These are phyloP conservation scores for Malus sylvestris DNA, from an alignment of 306 rosid genomes.

Conservation along the genomic window DNA sequence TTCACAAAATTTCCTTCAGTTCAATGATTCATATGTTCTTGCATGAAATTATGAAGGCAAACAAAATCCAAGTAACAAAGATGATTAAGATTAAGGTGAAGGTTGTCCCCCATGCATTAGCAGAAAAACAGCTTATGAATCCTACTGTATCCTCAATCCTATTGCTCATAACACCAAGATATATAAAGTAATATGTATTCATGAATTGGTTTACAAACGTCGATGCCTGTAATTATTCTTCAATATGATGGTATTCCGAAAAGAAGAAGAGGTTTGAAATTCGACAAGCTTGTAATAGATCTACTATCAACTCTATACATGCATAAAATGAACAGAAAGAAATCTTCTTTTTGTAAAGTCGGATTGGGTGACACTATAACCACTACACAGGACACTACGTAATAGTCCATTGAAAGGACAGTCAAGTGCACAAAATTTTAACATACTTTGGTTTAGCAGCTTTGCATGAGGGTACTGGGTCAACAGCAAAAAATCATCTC, in stretches of 20 bases:
- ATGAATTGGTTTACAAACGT: not conserved
- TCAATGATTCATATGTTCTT: constrained; percentile 1
- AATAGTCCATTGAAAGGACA: too few species aligned
- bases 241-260: not conserved
- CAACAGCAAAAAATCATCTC: too few species aligned
- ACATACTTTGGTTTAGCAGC: too few species aligned
- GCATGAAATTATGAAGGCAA: not conserved
- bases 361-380: too few species aligned
- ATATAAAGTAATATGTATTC: not conserved
- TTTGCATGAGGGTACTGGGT: too few species aligned
- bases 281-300: not conserved
- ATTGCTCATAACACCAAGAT: not conserved
- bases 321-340: not conserved
- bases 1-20: not conserved
- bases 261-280: not conserved
- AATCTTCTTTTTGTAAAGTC: not conserved
- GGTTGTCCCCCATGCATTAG: not conserved
- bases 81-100: not conserved
- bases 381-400: too few species aligned
- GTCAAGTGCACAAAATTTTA: too few species aligned
- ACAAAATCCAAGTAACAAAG: not conserved
- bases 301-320: not conserved
- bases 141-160: not conserved
- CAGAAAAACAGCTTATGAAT: not conserved
- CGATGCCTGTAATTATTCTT: not conserved